Evolutionary conservation across 2,329 filamentous ascomycete genomes (phyloP).

Genomic region (Fusarium sp.): DNA sequence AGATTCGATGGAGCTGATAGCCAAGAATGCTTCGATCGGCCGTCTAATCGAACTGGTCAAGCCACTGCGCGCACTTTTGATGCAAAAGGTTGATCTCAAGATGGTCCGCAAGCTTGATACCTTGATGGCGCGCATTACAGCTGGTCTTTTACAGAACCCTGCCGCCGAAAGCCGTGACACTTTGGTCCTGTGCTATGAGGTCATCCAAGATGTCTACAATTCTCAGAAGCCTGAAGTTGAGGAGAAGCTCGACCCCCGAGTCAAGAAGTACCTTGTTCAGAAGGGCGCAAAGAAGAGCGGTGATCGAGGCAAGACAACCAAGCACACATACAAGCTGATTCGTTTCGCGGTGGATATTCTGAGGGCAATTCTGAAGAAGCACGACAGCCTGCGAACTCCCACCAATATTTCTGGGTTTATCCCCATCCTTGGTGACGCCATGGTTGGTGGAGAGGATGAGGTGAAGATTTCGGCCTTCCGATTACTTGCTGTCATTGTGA

Average conservation of each 20-base stretch:
- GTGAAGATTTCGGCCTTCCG: slow-evolving; percentile 90
- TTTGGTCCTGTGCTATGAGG: slow-evolving; percentile 93
- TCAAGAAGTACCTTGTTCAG: slow-evolving; percentile 82
- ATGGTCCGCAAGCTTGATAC: slow-evolving; percentile 93
- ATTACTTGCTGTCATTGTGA: slow-evolving; percentile 85
- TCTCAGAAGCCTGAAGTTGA: slow-evolving; percentile 64
- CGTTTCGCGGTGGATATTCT: slow-evolving; percentile 90
- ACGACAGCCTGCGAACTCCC: slow-evolving; percentile 81
- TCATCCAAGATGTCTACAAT: slow-evolving; percentile 87
- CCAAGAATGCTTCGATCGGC: slow-evolving; percentile 81
- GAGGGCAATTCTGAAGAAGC: slow-evolving; percentile 85
- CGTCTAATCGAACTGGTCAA: slow-evolving; percentile 79
- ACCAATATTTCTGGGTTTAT: slow-evolving; percentile 87
- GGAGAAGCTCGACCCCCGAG: slow-evolving; percentile 68
- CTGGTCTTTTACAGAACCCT: slow-evolving; percentile 85
- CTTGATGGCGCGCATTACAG: slow-evolving; percentile 82
- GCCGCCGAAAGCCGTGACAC: slow-evolving; percentile 82
- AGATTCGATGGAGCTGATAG: slow-evolving; percentile 94
- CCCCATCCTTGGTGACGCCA: slow-evolving; percentile 86
- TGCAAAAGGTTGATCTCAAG: slow-evolving; percentile 84
- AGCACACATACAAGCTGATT: slow-evolving; percentile 87
- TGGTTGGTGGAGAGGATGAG: slow-evolving; percentile 88
- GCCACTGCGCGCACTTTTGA: slow-evolving; percentile 81
- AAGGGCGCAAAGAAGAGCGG: slow-evolving; percentile 80
- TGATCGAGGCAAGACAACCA: slow-evolving; percentile 77